phyloP scores from a whole-genome alignment of 306 rosid species.

The Clitoria ternatea region DNA sequence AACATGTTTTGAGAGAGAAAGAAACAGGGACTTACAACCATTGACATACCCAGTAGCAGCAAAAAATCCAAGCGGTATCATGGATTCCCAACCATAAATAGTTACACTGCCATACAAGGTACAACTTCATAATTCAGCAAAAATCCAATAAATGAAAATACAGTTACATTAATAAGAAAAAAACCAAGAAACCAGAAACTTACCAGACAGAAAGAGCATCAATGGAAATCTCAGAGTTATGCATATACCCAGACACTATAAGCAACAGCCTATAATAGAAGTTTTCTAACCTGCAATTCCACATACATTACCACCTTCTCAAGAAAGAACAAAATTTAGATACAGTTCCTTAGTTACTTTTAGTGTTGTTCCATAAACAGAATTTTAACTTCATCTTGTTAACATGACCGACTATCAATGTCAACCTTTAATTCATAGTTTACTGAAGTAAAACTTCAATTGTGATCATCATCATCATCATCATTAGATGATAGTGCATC shows the following conservation, averaged over 20 bases:
- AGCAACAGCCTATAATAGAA: conserved; percentile 55
- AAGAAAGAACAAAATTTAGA: too few relatives aligned
- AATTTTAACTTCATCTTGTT: too few relatives aligned
- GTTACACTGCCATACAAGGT: conserved; percentile 43
- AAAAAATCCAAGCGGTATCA: conserved; percentile 72
- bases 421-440: too few relatives aligned
- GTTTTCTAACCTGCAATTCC: conserved; percentile 62
- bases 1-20: not conserved
- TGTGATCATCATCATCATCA: too few relatives aligned
- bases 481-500: too few relatives aligned
- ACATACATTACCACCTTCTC: too few relatives aligned
- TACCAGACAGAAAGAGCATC: conserved; percentile 75
- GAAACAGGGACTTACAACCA: conserved; percentile 19
- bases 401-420: too few relatives aligned
- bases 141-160: not conserved
- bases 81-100: conserved; percentile 71
- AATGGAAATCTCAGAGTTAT: conserved; percentile 44
- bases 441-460: too few relatives aligned
- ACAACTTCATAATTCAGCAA: conserved; percentile 7
- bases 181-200: not conserved
- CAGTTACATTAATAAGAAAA: not conserved
- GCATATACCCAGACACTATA: conserved; percentile 51
- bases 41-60: conserved; percentile 68
- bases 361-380: too few relatives aligned
- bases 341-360: too few relatives aligned